Base-by-base conservation (phyloP, 225 moss, liverwort and hornwort species). In the Lunularia cruciata region DNA sequence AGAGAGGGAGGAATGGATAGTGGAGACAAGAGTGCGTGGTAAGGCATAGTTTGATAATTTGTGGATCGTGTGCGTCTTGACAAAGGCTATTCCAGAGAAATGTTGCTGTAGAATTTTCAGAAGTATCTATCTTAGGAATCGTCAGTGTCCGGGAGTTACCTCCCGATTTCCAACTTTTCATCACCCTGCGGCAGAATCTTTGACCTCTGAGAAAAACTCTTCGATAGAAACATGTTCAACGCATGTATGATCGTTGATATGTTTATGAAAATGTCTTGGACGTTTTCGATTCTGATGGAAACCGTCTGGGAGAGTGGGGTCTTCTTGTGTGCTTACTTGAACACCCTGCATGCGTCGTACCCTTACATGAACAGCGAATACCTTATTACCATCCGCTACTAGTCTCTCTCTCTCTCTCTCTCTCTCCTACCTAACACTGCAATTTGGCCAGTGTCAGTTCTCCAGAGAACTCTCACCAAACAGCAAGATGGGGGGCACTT, bases 201-300 rank as follows among this genome's bases (percentile, higher is more conserved):
- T 2, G 45, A 45, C 45, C 14, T 3, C 11, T 23, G 65, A 65
- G 47, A 31, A 65, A n/a, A n/a, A n/a, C n/a, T n/a, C n/a, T n/a
- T n/a, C n/a, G n/a, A n/a, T n/a, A n/a, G n/a, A n/a, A 68, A 52
- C 45, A 68, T 68, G 68, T 68, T 68, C 6, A 68, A 68, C 53
- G 68, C 54, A 36, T 34, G 68, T 3, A 37, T 54, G 68, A 54
- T 68, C 22, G 36, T 68, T 14, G 54, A 54, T 68, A 37, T 68
- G 6, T 54, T 51, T 52, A 8, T 68, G 22, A 20, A n/a, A 15
- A 19, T 68, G 19, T 53, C 68, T 1, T 8, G 52, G 22, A 68
- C 52, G 36, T 54, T 68, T 8, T 52, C 51, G 10, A 8, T 20
- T 9, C 13, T 68, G 19, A 34, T 68, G 12, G 51, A 54, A 3